These are phyloP conservation scores for maize (Zea mays) DNA, from an alignment of 176 grass and related monocot species.

Conservation along the genomic window Zm-B73-REFERENCE-NAM-5.0 NC_050100.1:216370501-216371000, in stretches of 20 bases:
- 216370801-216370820: slow-evolving; percentile 73
- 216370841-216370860: slow-evolving; percentile 3
- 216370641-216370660: background rate
- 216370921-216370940: slow-evolving; percentile 56
- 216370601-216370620: slow-evolving; percentile 87
- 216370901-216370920: slow-evolving; percentile 88
- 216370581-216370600: slow-evolving; percentile 72
- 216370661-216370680: slow-evolving; percentile 31
- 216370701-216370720: slow-evolving; percentile 76
- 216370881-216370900: slow-evolving; percentile 39
- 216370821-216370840: slow-evolving; percentile 66
- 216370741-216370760: slow-evolving; percentile 58
- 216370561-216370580: slow-evolving; percentile 77
- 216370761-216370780: slow-evolving; percentile 83
- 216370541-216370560: slow-evolving; percentile 92
- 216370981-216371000: slow-evolving; percentile 12
- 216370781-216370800: slow-evolving; percentile 86
- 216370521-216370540: slow-evolving; percentile 76
- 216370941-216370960: slow-evolving; percentile 50
- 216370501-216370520: slow-evolving; percentile 96
- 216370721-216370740: slow-evolving; percentile 75
- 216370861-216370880: slow-evolving; percentile 19
- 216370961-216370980: slow-evolving; percentile 83
- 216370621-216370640: background rate
- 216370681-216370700: slow-evolving; percentile 48